Evolutionary conservation across 208 protist species (phyloP), one percentile per base, ranked within the genome.

Genomic region (Wallacemonas sp.): DNA sequence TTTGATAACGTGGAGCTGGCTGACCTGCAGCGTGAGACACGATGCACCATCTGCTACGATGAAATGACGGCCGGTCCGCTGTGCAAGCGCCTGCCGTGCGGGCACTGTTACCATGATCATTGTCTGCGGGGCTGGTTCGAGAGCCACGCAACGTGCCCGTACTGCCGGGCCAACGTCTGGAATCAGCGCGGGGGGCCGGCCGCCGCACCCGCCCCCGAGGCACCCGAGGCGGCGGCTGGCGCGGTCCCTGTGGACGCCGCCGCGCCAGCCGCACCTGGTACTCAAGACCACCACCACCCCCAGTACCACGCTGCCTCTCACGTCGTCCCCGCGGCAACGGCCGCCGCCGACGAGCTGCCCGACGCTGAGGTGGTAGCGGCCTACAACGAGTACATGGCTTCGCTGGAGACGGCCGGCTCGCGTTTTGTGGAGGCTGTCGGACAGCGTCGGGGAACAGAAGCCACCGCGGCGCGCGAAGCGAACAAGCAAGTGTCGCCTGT

Each of bases 11-110:
- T 86, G 22, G 81, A 76, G 3, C 76, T 71, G 13, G 74, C 81
- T 29, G 85, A 88, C 42, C 68, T 96, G 12, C 68, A 73, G 22
- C 62, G 68, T 5, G 83, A 93, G 24, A 46, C 61, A n/a, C 67
- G 74, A 21, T 96, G 90, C 62, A 81, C 76, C 17, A 91, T 96
- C 39, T 96, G 90, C 79, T 90, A 93, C 62, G 87, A 96, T 37
- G 83, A 93, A 37, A 92, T 96, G 83, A 45, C 42, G 41, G 52
- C 70, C 0, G 66, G 66, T 13, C 55, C 74, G 19, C 42, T 42
- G 1, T 81, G 74, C 46, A 92, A 90, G 66, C 72, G 78, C 24
- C 77, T 96, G 42, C 71, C 83, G 4, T 96, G 90, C 63, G 81
- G 83, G 2, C 90, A 96, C 69, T 91, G 82, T 64, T 96, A 92